Evolutionary conservation across 2,329 filamentous ascomycete genomes (phyloP), one percentile per base, ranked within the genome.

Genomic region (Fonsecaea erecta): DNA sequence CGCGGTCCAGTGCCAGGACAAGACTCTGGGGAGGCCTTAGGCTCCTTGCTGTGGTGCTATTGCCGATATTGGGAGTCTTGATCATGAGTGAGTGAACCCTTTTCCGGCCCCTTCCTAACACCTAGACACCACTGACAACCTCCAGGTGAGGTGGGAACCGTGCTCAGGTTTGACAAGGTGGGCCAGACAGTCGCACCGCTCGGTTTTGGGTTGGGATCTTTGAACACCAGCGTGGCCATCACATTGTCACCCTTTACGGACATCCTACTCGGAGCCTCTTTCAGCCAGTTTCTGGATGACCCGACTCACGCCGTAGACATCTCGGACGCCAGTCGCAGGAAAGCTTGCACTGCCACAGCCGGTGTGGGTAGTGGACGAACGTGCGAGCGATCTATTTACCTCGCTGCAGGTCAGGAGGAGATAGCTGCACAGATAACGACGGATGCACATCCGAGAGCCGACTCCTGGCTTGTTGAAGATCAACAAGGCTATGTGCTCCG

Each of bases 11-110:
- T 8, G 40, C n/a, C 21, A 21, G 40, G 40, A 46, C 40, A 21
- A 46, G 40, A n/a, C 3, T 46, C 40, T 46, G 40, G 40, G 40
- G 40, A 21, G n/a, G n/a, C n/a, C 40, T 46, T n/a, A 46, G 40
- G 11, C 16, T 46, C 4, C 40, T 46, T 21, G 40, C 40, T 46
- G n/a, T 46, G 40, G 40, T 21, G 1, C 21, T 21, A 11, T 46
- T 46, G 16, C 40, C 40, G 40, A 21, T 46, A 21, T 21, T 46
- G n/a, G 40, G 40, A 21, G 40, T 46, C 40, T 18, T 46, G 40
- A 46, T 46, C n/a, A 46, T 46, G 40, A 46, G 40, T 46, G n/a
- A 46, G n/a, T 46, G n/a, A n/a, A n/a, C n/a, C n/a, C n/a, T n/a
- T n/a, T n/a, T n/a, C n/a, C n/a, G n/a, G n/a, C n/a, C n/a, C n/a